A percentile compares a stretch with the other conserved stretches of the same genome.
phyloP scores from a whole-genome alignment of 2,329 filamentous ascomycete species.

The Monosporascus sp. region DNA sequence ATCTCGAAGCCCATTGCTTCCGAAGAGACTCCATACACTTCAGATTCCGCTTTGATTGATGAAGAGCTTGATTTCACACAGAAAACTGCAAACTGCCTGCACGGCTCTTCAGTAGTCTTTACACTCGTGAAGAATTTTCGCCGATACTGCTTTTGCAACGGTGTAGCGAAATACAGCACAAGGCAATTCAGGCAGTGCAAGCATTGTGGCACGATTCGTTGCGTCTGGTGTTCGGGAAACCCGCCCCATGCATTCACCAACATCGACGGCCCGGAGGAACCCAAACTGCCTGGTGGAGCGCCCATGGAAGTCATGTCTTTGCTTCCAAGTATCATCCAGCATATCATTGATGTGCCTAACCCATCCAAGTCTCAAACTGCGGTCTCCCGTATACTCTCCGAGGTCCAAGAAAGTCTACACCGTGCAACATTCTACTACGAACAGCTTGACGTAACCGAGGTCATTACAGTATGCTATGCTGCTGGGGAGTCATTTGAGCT shows the following conservation, averaged over 20 bases:
- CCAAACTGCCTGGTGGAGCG: conserved; percentile 14
- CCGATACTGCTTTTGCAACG: conserved; percentile 32
- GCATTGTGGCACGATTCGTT: conserved; percentile 31
- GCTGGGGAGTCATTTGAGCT: conserved; percentile 15
- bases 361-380: conserved; percentile 1
- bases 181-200: conserved; percentile 23
- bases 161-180: conserved; percentile 24
- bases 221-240: conserved; percentile 33
- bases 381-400: background rate
- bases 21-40: too few relatives aligned
- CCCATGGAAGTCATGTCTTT: conserved; percentile 14
- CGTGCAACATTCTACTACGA: conserved; percentile 19
- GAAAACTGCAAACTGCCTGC: background rate
- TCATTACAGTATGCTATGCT: conserved; percentile 18
- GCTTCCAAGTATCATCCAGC: conserved; percentile 15
- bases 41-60: too few relatives aligned
- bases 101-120: conserved; percentile 7
- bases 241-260: conserved; percentile 27
- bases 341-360: background rate
- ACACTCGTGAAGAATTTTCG: conserved; percentile 14
- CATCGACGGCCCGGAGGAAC: conserved; percentile 5
- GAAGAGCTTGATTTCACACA: conserved; percentile 1
- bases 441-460: conserved; percentile 18
- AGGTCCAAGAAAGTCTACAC: conserved; percentile 4
- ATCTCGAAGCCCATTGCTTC: too few relatives aligned